phyloP scores from a whole-genome alignment of 2,329 filamentous ascomycete genomes.

The Nigrospora oryzae region DNA sequence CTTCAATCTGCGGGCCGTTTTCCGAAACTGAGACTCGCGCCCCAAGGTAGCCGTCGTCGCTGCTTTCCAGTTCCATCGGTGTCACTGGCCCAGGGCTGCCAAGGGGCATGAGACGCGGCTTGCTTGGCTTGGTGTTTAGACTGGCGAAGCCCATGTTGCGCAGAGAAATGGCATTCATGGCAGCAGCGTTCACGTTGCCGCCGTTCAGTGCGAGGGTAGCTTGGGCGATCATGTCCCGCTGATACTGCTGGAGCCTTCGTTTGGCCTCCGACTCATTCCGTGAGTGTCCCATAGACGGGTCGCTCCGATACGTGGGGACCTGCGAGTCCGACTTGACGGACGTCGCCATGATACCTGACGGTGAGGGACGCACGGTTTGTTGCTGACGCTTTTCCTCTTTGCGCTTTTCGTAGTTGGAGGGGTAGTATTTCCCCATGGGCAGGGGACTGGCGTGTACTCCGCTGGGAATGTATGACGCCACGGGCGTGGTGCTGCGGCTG shows the following conservation, averaged over 20 bases:
- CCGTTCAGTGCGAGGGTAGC: conserved; percentile 35
- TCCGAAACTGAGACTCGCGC: conserved; percentile 14
- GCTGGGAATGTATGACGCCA: conserved; percentile 42
- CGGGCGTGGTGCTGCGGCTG: conserved; percentile 27
- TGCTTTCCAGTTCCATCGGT: conserved; percentile 47
- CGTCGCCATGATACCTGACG: conserved; percentile 17
- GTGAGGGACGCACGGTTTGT: conserved; percentile 6
- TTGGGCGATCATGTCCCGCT: conserved; percentile 53
- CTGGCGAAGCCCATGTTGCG: conserved; percentile 28
- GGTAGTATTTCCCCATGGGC: conserved; percentile 56
- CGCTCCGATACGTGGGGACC: conserved; percentile 16
- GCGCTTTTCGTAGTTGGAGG: conserved; percentile 48
- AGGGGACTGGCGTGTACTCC: conserved; percentile 37
- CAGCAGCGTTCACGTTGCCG: conserved; percentile 19
- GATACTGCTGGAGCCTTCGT: conserved; percentile 47
- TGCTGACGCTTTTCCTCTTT: conserved; percentile 16
- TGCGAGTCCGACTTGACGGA: conserved; percentile 26
- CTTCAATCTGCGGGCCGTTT: conserved; percentile 13
- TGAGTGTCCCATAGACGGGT: conserved; percentile 16
- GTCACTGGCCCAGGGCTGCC: conserved; percentile 54
- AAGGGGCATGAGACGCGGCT: conserved; percentile 42
- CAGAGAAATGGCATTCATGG: conserved; percentile 25
- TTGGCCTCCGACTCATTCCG: conserved; percentile 38
- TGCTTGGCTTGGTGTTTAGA: conserved; percentile 26
- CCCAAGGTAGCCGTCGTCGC: conserved; percentile 28